A percentile compares a stretch with the other conserved stretches of the same genome.
phyloP scores from a whole-genome alignment of 2,329 filamentous ascomycete species.

The Beauveria scarabaeidicola region DNA sequence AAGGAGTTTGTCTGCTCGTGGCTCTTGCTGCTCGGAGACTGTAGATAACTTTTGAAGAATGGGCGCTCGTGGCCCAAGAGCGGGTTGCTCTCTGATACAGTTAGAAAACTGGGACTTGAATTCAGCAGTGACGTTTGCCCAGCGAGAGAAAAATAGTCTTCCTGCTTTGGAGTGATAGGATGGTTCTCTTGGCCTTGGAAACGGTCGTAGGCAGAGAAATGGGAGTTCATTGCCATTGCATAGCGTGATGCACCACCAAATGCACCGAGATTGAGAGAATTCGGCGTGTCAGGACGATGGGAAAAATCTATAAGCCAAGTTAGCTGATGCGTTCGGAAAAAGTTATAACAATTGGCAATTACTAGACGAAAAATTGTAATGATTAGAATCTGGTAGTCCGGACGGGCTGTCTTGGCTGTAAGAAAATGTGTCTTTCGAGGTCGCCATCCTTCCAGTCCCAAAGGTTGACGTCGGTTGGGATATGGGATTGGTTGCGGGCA shows the following conservation, averaged over 20 bases:
- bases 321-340: background rate
- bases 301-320: background rate
- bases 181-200: background rate
- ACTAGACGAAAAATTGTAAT: conserved; percentile 1
- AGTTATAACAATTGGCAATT: background rate
- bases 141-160: conserved; percentile 7
- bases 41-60: conserved; percentile 18
- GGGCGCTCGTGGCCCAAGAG: conserved; percentile 6
- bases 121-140: conserved; percentile 4
- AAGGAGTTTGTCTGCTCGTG: conserved; percentile 17
- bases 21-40: conserved; percentile 10
- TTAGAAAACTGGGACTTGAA: conserved; percentile 5
- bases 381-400: conserved; percentile 4
- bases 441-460: background rate
- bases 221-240: background rate
- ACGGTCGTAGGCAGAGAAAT: conserved; percentile 8
- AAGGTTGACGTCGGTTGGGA: background rate
- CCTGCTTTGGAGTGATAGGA: conserved; percentile 2
- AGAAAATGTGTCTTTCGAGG: background rate
- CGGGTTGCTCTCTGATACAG: conserved; percentile 9
- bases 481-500: conserved; percentile 6
- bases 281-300: background rate
- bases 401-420: conserved; percentile 1
- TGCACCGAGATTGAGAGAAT: background rate
- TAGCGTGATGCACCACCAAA: conserved; percentile 8